Evolutionary conservation across 2,329 filamentous ascomycete species (phyloP).

Genomic region (Colletotrichum kahawae): DNA sequence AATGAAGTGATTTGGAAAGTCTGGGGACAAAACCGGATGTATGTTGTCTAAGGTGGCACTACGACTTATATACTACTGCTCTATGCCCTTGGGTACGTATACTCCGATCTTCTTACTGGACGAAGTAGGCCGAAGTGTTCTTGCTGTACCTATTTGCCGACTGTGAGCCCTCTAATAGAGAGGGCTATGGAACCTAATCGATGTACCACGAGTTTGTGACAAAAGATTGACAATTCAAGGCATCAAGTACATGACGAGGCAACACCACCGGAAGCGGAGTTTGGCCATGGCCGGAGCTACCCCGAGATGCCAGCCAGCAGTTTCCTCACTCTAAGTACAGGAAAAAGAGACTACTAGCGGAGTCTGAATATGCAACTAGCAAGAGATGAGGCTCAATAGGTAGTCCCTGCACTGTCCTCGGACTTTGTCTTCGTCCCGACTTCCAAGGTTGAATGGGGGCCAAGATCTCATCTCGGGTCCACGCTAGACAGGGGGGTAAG

Average conservation of each 20-base stretch:
- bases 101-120: no score
- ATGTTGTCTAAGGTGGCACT: no score
- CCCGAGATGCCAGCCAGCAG: rapidly evolving
- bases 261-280: background rate
- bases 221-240: background rate
- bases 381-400: background rate
- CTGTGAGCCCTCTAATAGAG: no score
- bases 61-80: no score
- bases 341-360: background rate
- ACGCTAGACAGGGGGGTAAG: background rate
- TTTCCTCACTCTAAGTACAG: rapidly evolving
- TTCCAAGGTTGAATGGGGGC: background rate
- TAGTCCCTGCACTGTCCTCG: background rate
- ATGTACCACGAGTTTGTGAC: no score
- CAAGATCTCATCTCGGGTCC: background rate
- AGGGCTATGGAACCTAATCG: no score
- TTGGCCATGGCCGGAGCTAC: background rate
- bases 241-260: background rate
- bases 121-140: no score
- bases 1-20: background rate
- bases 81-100: no score
- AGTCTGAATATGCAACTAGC: background rate
- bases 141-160: no score
- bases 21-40: no score
- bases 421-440: background rate